Conservation (phyloP, 768 basidiomycete genomes). For the Melanogaster broomeanus region DNA sequence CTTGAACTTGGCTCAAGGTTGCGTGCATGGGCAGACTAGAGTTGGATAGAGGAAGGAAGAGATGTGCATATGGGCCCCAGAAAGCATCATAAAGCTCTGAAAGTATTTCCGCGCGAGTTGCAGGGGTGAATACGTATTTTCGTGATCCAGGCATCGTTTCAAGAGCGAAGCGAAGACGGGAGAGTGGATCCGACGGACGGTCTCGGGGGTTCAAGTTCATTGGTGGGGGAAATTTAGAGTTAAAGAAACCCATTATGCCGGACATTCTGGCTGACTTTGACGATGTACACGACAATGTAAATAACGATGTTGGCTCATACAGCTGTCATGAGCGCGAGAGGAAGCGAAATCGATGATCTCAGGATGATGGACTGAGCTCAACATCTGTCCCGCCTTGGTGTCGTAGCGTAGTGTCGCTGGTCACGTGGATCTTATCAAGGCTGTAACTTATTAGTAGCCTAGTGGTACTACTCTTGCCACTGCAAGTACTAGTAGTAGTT, state of each 20-base stretch:
- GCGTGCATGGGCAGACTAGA: constrained; percentile 61
- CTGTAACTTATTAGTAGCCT: no score
- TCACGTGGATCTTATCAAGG: neutral
- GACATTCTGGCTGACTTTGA: constrained; percentile 33
- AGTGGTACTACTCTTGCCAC: no score
- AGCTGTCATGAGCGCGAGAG: neutral
- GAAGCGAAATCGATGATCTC: neutral
- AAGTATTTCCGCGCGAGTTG: constrained; percentile 79
- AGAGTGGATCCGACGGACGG: constrained; percentile 60
- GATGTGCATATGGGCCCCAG: constrained; percentile 73
- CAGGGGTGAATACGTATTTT: constrained; percentile 74
- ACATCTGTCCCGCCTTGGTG: no score
- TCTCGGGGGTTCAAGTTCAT: constrained; percentile 60
- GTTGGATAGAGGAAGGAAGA: constrained; percentile 71
- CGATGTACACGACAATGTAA: neutral
- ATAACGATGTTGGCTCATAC: neutral
- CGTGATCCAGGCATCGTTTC: constrained; percentile 81
- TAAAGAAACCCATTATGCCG: constrained; percentile 44
- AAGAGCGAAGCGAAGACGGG: constrained; percentile 72
- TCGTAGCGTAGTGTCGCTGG: neutral
- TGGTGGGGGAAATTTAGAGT: constrained; percentile 51
- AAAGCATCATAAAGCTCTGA: constrained; percentile 79
- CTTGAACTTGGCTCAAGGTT: constrained; percentile 72
- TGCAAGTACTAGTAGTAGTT: no score
- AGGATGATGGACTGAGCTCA: no score